Evolutionary conservation across 306 rosid genomes (phyloP).

Genomic region (Gynostemma pentaphyllum): DNA sequence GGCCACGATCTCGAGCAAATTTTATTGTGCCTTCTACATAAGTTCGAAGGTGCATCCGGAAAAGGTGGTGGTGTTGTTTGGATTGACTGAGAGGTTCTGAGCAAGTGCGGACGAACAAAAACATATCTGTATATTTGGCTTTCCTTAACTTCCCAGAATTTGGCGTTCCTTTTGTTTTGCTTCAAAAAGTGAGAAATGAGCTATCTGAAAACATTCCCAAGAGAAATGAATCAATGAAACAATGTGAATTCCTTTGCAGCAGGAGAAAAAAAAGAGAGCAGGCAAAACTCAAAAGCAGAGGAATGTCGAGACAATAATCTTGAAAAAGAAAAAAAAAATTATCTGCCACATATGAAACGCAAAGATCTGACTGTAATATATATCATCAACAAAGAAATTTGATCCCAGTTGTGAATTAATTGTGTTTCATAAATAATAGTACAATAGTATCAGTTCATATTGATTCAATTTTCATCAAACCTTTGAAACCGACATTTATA

Average conservation of each 20-base stretch:
- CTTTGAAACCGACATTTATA: too few species aligned
- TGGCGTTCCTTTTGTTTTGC: neutral
- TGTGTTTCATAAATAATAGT: too few species aligned
- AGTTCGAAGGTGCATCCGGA: constrained; percentile 22
- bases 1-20: constrained; percentile 70
- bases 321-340: too few species aligned
- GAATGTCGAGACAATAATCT: too few species aligned
- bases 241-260: neutral
- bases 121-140: constrained; percentile 8
- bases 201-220: constrained; percentile 1
- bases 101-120: constrained; percentile 20
- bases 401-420: too few species aligned
- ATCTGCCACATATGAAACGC: too few species aligned
- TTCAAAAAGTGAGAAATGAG: neutral
- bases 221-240: neutral
- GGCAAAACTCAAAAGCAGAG: neutral
- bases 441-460: too few species aligned
- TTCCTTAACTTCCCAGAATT: constrained; percentile 1
- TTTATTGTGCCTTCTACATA: constrained; percentile 30
- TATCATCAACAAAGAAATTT: too few species aligned
- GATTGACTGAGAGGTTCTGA: constrained; percentile 3
- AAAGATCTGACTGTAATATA: too few species aligned
- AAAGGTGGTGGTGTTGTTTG: neutral
- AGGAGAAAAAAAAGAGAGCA: neutral
- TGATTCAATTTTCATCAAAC: too few species aligned